phyloP scores from a whole-genome alignment of 2,329 filamentous ascomycete species.

The Blastomyces gilchristii region DNA sequence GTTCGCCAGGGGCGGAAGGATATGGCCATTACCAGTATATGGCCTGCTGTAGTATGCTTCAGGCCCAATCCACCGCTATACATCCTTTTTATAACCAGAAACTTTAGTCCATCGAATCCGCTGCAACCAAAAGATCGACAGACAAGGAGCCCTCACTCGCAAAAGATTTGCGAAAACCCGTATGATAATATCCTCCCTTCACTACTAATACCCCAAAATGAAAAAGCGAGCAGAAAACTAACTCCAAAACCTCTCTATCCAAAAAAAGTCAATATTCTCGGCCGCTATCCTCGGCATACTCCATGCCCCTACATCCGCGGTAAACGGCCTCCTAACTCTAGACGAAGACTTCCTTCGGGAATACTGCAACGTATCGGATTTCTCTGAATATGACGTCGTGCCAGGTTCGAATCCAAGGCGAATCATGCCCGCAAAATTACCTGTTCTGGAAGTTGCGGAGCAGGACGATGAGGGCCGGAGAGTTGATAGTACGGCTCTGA shows the following conservation, averaged over 20 bases:
- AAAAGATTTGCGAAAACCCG: conserved; percentile 54
- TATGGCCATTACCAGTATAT: conserved; percentile 73
- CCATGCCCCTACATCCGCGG: conserved; percentile 44
- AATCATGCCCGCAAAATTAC: conserved; percentile 66
- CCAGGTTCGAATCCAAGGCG: conserved; percentile 53
- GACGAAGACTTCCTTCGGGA: conserved; percentile 72
- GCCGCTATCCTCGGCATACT: conserved; percentile 69
- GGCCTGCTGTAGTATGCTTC: conserved; percentile 60
- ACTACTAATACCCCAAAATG: not conserved
- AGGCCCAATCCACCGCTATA: not conserved
- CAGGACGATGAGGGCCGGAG: conserved; percentile 69
- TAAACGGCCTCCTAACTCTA: conserved; percentile 63
- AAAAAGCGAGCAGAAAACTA: not conserved
- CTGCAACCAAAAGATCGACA: conserved; percentile 53
- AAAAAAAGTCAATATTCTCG: conserved; percentile 57
- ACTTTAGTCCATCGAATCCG: conserved; percentile 57
- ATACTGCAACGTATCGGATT: conserved; percentile 56
- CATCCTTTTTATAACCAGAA: not conserved
- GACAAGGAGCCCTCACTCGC: conserved; percentile 37
- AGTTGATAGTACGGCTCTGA: conserved; percentile 51
- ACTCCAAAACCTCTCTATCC: not conserved
- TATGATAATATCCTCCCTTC: conserved; percentile 18
- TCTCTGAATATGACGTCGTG: conserved; percentile 61
- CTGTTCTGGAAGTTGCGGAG: conserved; percentile 61
- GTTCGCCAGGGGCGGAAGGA: conserved; percentile 51